A percentile compares a stretch with the other conserved stretches of the same genome.
Conservation (phyloP, 2,329 filamentous ascomycete genomes). For the Cercospora sesami region DNA sequence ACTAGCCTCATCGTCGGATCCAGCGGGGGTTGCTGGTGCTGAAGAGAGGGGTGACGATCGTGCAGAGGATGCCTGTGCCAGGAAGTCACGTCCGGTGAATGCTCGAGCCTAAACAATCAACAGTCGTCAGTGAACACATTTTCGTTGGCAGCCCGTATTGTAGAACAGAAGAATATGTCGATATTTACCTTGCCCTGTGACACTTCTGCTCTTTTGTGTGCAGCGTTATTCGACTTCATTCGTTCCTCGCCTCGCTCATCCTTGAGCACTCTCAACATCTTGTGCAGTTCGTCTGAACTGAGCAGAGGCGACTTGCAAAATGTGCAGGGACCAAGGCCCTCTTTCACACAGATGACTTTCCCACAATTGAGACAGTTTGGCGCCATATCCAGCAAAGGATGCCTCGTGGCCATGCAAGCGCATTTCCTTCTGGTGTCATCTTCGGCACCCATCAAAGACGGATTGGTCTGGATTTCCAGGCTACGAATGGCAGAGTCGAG, state of each 20-base stretch:
- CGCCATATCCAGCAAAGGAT: constrained; percentile 84
- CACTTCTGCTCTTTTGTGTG: constrained; percentile 66
- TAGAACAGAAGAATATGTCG: constrained; percentile 19
- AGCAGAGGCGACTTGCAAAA: constrained; percentile 79
- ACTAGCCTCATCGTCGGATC: constrained; percentile 55
- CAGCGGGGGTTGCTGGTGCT: constrained; percentile 30
- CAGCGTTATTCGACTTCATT: constrained; percentile 75
- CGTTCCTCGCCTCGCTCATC: constrained; percentile 85
- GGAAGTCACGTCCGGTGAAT: constrained; percentile 41
- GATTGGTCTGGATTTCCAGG: constrained; percentile 90
- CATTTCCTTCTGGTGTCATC: constrained; percentile 66
- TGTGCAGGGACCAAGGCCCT: constrained; percentile 91
- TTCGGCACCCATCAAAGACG: constrained; percentile 56
- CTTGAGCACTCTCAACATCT: constrained; percentile 79
- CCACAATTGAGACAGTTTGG: constrained; percentile 92
- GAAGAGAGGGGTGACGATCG: constrained; percentile 41
- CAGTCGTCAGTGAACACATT: not conserved
- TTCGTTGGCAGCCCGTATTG: not conserved
- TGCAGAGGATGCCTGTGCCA: constrained; percentile 38
- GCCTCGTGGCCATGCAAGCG: constrained; percentile 82
- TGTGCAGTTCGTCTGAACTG: constrained; percentile 70
- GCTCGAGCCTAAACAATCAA: constrained; percentile 28
- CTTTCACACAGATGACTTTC: constrained; percentile 92
- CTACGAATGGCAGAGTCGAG: constrained; percentile 77
- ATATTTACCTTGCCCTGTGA: constrained; percentile 41